A percentile compares a stretch with the other conserved stretches of the same genome.
Evolutionary conservation across 179 eudicot species (phyloP).

Genomic region (Beta corolliflora): DNA sequence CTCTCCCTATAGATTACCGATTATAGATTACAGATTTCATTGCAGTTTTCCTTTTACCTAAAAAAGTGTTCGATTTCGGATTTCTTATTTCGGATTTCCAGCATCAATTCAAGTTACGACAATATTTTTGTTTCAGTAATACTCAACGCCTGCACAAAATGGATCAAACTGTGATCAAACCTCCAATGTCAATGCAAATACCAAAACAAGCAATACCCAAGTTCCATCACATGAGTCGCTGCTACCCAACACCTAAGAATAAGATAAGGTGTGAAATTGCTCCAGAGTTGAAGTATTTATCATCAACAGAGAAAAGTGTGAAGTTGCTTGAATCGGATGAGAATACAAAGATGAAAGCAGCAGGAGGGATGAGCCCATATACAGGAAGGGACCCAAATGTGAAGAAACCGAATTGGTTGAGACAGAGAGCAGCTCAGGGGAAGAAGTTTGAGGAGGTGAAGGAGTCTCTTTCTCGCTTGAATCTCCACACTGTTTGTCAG

Average conservation of each 20-base stretch:
- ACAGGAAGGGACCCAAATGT: conserved; percentile 81
- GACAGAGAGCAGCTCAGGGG: conserved; percentile 92
- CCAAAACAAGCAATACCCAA: conserved; percentile 13
- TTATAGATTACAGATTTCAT: too few relatives aligned
- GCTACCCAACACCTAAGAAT: conserved; percentile 2
- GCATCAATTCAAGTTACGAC: too few relatives aligned
- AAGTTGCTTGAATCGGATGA: conserved; percentile 25
- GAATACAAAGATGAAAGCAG: conserved; percentile 21
- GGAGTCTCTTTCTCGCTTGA: conserved; percentile 62
- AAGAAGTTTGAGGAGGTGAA: conserved; percentile 76
- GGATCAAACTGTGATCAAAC: conserved; percentile 28
- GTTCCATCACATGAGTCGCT: not conserved
- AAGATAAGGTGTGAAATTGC: conserved; percentile 24
- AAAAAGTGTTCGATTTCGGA: too few relatives aligned
- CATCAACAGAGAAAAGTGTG: not conserved
- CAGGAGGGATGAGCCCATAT: conserved; percentile 41
- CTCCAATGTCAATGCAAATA: conserved; percentile 29
- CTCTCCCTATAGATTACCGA: too few relatives aligned
- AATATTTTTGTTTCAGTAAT: too few relatives aligned
- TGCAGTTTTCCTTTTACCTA: too few relatives aligned
- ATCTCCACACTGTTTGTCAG: conserved; percentile 86
- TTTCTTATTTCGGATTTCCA: too few relatives aligned
- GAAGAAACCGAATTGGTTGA: conserved; percentile 85
- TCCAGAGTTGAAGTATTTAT: not conserved
- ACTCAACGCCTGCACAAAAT: conserved; percentile 25